Evolutionary conservation across 2,329 filamentous ascomycete genomes (phyloP), one percentile per base, ranked within the genome.

Genomic region (Paecilomyces formosus): DNA sequence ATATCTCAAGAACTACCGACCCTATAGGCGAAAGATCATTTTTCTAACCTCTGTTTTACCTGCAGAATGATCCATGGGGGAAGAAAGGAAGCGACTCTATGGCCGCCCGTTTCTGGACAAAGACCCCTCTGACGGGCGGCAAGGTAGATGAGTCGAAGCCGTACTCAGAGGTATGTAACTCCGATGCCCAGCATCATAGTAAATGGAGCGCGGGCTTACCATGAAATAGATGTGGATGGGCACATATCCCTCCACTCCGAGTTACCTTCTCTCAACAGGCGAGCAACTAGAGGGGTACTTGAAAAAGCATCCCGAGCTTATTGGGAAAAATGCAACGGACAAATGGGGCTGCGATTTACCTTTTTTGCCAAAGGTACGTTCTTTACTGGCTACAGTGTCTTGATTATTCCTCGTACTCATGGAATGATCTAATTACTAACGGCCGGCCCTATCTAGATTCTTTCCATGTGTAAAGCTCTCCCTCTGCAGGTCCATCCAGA

Each of bases 401-500:
- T 26, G 5, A 26, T 26, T 26, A 26, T 26, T 26, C 3, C 3
- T 26, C 24, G 24, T 26, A 26, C 5, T 26, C 6, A 26, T 26
- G 24, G 24, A 26, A 26, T 1, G 2, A 26, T 1, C 1, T 26
- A 26, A 26, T 55, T 54, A n/a, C 56, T 58, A 33, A 61, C 1
- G 24, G 11, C 60, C 1, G 21, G 11, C 1, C n/a, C 13, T 11
- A 24, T 22, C 21, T 58, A 82, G 78, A 85, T 92, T 50, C 78
- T 92, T 1, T 91, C 88, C 8, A 90, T 92, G 67, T 80, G 81
- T 39, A 90, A 91, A 71, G 88, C 88, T 0, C 80, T 92, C 0
- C 88, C 88, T 0, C 78, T 92, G 2, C 88, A 92, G 68, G 81
- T 91, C 13, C 88, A 92, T 62, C 88, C 88, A 31, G 83, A 91